Conservation (phyloP, 108 stramenopile genomes). For the Craspedostauros australis region DNA sequence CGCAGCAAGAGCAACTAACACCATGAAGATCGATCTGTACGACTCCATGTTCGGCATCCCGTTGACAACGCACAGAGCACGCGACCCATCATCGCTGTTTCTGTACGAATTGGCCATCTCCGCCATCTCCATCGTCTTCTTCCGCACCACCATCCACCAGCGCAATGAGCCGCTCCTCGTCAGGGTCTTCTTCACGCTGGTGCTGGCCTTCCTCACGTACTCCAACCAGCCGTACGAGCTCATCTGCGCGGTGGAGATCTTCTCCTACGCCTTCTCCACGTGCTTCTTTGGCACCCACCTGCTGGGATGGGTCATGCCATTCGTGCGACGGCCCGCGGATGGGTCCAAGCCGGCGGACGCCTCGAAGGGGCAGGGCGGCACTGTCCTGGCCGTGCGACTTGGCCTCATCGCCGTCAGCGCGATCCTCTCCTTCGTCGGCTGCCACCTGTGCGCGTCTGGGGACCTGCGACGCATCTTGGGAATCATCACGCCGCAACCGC, state of each 20-base stretch:
- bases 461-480: conserved; percentile 7
- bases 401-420: conserved; percentile 29
- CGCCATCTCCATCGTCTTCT: conserved; percentile 58
- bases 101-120: conserved; percentile 47
- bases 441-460: conserved; percentile 23
- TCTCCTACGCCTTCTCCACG: conserved; percentile 56
- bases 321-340: neutral
- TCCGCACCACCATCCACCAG: conserved; percentile 56
- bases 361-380: neutral
- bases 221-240: conserved; percentile 50
- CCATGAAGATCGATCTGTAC: too few species aligned
- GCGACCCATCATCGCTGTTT: conserved; percentile 20
- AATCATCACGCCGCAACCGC: conserved; percentile 16
- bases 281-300: neutral
- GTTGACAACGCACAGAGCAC: conserved; percentile 34
- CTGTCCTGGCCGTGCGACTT: too few species aligned
- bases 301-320: neutral
- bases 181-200: conserved; percentile 30
- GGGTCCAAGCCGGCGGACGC: conserved; percentile 3
- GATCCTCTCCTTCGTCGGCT: conserved; percentile 19
- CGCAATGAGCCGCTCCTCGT: conserved; percentile 29
- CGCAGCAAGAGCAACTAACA: too few species aligned
- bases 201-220: conserved; percentile 55
- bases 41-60: conserved; percentile 35
- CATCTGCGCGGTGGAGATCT: conserved; percentile 59